Base-by-base conservation (phyloP, 2,329 filamentous ascomycete species). In the Stagonosporopsis cucurbitacearum region DNA sequence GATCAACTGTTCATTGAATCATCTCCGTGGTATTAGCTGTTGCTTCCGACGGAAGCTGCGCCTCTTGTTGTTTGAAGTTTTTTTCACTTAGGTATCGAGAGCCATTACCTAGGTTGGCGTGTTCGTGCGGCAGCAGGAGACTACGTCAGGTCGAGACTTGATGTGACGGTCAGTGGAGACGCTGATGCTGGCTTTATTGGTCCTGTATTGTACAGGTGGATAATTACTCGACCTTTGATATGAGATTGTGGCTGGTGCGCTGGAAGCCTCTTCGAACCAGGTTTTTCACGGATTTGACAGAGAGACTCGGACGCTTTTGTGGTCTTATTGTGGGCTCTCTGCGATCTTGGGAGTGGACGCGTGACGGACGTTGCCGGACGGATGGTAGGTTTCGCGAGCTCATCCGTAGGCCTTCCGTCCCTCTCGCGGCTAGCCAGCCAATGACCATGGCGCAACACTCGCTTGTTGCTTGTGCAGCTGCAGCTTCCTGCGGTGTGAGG, bases 341-440 rank as follows among this genome's bases (percentile, higher is more conserved):
- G 19, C 47, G 47, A 56, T 56, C 36, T 13, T 43, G 41, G 47
- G n/a, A 9, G 30, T 30, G 17, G 52, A 45, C 35, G 40, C 28
- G 22, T 19, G 36, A 32, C 47, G 47, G 53, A 25, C 41, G 53
- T 46, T 56, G 53, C 53, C 53, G 53, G 36, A 42, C 53, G 53
- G 53, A 56, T 50, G 53, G 53, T 56, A 56, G 23, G 53, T 56
- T 47, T 56, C 47, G 53, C 53, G 53, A 56, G 47, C 22, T 32
- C 22, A 35, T 46, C 53, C 52, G 52, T 28, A 30, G 17, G 7
- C 41, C 30, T 47, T 41, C 53, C 46, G 36, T 46, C 36, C 17
- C 15, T 4, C 35, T 33, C 47, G 53, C 53, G 53, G 42, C 53
- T 56, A 48, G 33, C 9, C 41, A 48, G 42, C 53, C 41, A 51